Percentiles rank a stretch among this genome's conserved stretches.
These are phyloP conservation scores for Aspergillus steynii DNA, from an alignment of 495 filamentous ascomycete species.

Conservation along the genomic window DNA sequence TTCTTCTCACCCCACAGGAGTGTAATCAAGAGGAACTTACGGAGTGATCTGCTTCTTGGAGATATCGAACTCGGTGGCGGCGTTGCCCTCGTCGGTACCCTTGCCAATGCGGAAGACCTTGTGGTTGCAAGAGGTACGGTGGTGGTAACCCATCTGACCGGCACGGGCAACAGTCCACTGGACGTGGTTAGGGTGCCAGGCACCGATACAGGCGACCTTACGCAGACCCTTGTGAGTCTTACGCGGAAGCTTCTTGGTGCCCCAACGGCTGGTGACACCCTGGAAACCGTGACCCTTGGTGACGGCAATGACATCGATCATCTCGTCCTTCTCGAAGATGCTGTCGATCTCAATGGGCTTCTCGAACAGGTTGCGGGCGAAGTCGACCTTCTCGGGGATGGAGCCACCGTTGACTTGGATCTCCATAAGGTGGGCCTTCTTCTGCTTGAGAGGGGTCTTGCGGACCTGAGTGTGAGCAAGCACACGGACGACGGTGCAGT, in stretches of 20 bases:
- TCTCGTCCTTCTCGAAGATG: conserved; percentile 99
- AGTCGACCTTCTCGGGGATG: conserved; percentile 93
- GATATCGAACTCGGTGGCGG: conserved; percentile 91
- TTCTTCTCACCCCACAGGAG: background rate
- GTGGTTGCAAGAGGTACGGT: conserved; percentile 99
- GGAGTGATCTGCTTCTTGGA: conserved; percentile 99
- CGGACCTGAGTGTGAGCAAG: conserved; percentile 99
- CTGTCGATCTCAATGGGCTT: conserved; percentile 89
- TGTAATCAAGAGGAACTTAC: conserved; percentile 63
- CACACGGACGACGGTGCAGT: conserved; percentile 99
- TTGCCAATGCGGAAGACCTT: conserved; percentile 99
- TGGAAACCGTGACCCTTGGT: conserved; percentile 99
- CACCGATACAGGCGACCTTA: conserved; percentile 99
- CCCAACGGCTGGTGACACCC: conserved; percentile 98
- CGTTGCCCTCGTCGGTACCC: conserved; percentile 83
- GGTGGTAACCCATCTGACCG: conserved; percentile 99
- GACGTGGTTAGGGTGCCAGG: conserved; percentile 99
- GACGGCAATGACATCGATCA: conserved; percentile 99
- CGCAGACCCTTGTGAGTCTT: conserved; percentile 99
- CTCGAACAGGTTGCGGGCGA: conserved; percentile 93
- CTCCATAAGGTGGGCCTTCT: conserved; percentile 99
- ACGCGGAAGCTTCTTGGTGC: conserved; percentile 99
- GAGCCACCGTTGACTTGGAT: conserved; percentile 99
- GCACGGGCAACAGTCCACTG: conserved; percentile 99
- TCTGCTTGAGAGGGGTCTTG: conserved; percentile 99